phyloP scores from a whole-genome alignment of 129 eudicot genomes.

The Deinandra increscens region DNA sequence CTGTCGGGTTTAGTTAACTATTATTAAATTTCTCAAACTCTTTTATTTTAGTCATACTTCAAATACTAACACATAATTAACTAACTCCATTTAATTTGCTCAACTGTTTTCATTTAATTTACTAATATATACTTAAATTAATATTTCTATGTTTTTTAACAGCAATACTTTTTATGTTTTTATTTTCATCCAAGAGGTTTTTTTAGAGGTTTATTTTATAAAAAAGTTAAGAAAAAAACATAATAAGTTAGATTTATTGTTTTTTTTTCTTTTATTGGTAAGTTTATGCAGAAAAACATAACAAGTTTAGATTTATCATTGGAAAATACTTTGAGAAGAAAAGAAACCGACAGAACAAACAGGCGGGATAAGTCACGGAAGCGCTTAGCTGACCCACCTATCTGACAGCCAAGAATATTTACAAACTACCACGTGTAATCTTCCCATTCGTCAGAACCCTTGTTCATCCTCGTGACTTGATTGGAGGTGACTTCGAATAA shows the following conservation, averaged over 20 bases:
- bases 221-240: no score
- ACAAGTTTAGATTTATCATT: not conserved
- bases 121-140: no score
- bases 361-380: not conserved
- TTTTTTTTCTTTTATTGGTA: no score
- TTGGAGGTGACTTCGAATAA: slow-evolving; percentile 29
- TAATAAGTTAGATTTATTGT: no score
- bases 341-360: slow-evolving; percentile 15
- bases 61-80: not conserved
- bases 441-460: not conserved
- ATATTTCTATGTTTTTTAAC: no score
- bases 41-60: not conserved
- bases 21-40: not conserved
- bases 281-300: not conserved
- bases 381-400: slow-evolving; percentile 23
- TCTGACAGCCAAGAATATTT: not conserved
- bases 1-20: no score
- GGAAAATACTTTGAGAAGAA: not conserved
- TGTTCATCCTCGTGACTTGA: slow-evolving; percentile 16
- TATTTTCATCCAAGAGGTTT: no score
- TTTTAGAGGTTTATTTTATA: no score
- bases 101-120: not conserved
- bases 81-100: not conserved
- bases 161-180: no score
- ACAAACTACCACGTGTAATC: slow-evolving; percentile 28